Conservation (phyloP, 2,329 filamentous ascomycete genomes). For the Diaporthe capsici region DNA sequence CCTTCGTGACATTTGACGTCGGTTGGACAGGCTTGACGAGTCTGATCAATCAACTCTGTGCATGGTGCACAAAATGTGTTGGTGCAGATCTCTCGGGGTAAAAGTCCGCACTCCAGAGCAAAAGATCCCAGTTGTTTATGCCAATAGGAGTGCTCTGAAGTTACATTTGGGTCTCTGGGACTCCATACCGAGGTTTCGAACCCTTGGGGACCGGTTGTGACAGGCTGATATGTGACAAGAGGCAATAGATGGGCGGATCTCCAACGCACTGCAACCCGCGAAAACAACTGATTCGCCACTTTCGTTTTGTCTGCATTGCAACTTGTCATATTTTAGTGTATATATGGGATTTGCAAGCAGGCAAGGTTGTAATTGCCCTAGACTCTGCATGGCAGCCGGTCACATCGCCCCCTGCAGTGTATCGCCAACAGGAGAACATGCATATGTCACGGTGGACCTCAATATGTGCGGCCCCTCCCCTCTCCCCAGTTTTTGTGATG, state of each 20-base stretch:
- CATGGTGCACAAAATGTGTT: neutral
- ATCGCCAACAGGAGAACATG: neutral
- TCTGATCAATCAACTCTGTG: neutral
- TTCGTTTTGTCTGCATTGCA: neutral
- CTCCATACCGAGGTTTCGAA: slow-evolving; percentile 1
- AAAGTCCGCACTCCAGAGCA: neutral
- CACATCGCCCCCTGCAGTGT: neutral
- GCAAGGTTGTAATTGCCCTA: neutral
- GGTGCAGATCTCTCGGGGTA: neutral
- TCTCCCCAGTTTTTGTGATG: slow-evolving; percentile 9
- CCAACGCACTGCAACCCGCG: neutral
- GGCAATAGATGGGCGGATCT: neutral
- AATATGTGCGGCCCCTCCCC: neutral
- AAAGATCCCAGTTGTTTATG: neutral
- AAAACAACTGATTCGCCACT: neutral
- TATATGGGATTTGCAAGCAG: neutral
- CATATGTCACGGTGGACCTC: neutral
- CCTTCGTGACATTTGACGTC: neutral
- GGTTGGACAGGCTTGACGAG: neutral
- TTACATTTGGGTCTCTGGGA: neutral
- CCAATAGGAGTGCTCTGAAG: neutral
- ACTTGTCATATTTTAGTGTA: neutral
- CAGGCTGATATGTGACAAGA: slow-evolving; percentile 12
- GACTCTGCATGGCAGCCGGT: neutral
- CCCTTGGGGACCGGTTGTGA: neutral